Base-by-base conservation (phyloP, 1,139 yeast genomes). In the Debaryomyces fabryi region DNA sequence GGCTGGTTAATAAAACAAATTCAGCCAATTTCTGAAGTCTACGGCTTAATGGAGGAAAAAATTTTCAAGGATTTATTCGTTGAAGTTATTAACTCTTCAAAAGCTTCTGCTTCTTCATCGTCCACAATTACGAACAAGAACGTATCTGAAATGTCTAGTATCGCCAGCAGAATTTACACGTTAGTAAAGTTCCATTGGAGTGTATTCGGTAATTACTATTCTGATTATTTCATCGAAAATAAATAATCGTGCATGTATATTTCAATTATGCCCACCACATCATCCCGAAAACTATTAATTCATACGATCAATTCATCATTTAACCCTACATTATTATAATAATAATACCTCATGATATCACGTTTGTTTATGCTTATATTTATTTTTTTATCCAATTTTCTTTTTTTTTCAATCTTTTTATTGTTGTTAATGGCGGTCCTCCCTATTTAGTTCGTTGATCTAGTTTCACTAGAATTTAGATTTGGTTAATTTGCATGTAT, bases 1-100 rank as follows among this genome's bases (percentile, higher is more conserved):
- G 82, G 85, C 56, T 90, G 97, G 97, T 75, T 90, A 44, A 74
- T 86, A 46, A 87, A 86, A 62, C 96, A 90, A 66, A 86, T 91
- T 21, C 96, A 88, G 66, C 96, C 96, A 42, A 74, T 73, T 54
- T 85, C 93, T n/a, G 83, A 82, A 48, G 86, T 90, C 39, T 90
- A 90, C 65, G 85, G 86, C 12, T 76, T 89, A 47, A 76, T 90
- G 78, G 97, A 90, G 68, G 76, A 78, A 43, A 83, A 85, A 54
- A 74, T 84, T 20, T 84, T 86, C 64, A 78, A 78, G 51, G 77
- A 73, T 50, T 71, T 82, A 49, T 64, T 69, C 39, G 64, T 65
- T 4, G 74, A 72, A 49, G 68, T 73, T 33, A 53, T 60, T 40
- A 53, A 49, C 54, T 59, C 49, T 53, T 64, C 64, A 24, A 46